Percentiles rank a stretch among this genome's conserved stretches.
These are phyloP conservation scores for Starmera caribaea DNA, from an alignment of 805 yeast species.

Conservation along the genomic window DNA sequence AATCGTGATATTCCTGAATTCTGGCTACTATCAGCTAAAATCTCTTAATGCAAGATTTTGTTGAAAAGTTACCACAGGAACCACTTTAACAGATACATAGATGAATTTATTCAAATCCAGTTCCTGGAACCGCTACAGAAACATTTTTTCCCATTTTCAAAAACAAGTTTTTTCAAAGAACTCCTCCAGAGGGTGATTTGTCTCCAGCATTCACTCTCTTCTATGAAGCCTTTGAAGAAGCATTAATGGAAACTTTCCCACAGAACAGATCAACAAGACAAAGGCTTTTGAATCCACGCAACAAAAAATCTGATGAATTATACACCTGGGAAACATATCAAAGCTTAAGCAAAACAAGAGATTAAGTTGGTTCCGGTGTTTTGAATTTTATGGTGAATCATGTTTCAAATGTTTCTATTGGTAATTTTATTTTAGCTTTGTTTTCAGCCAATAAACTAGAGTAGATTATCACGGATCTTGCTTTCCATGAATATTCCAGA, in stretches of 20 bases:
- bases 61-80: conserved; percentile 8
- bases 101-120: conserved; percentile 9
- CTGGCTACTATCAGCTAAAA: conserved; percentile 1
- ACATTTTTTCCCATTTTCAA: conserved; percentile 48
- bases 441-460: conserved; percentile 52
- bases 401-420: conserved; percentile 20
- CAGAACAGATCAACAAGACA: conserved; percentile 36
- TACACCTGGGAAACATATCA: conserved; percentile 36
- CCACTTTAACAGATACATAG: too few species aligned
- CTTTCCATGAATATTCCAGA: conserved; percentile 52
- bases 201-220: conserved; percentile 37
- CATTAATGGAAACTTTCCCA: conserved; percentile 28
- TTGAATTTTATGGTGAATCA: conserved; percentile 31
- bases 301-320: conserved; percentile 27
- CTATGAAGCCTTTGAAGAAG: conserved; percentile 32
- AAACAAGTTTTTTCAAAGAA: conserved; percentile 23
- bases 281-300: conserved; percentile 23
- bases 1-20: too few species aligned
- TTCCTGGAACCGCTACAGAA: conserved; percentile 17
- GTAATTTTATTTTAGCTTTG: conserved; percentile 42
- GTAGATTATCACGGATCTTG: conserved; percentile 65
- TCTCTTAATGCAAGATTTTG: conserved; percentile 9
- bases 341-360: conserved; percentile 32
- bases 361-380: conserved; percentile 47
- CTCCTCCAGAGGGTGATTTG: conserved; percentile 24